Percentiles rank a stretch among this genome's conserved stretches.
Conservation (phyloP, 2,329 filamentous ascomycete species). For the Cordyceps farinosa region DNA sequence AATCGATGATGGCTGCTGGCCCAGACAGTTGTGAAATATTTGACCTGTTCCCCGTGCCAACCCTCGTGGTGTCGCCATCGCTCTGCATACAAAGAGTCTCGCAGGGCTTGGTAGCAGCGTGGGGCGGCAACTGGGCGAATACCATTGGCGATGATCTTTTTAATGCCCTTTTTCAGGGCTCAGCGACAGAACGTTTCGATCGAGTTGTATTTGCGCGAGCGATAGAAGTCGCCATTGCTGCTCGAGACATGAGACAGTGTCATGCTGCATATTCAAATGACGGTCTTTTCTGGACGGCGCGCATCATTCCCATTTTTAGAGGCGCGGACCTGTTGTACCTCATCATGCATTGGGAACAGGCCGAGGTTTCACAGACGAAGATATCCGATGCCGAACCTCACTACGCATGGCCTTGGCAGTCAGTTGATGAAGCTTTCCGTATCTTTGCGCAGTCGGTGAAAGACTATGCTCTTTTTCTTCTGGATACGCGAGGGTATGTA, state of each 20-base stretch:
- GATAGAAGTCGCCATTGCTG: conserved; percentile 29
- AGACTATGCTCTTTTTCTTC: conserved; percentile 61
- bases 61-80: conserved; percentile 29
- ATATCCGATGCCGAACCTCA: conserved; percentile 22
- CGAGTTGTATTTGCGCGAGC: conserved; percentile 25
- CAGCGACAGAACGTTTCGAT: conserved; percentile 26
- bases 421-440: conserved; percentile 54
- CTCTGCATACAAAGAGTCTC: conserved; percentile 31
- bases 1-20: not conserved
- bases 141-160: conserved; percentile 30
- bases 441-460: conserved; percentile 59
- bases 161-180: conserved; percentile 26
- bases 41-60: conserved; percentile 30
- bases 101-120: conserved; percentile 27
- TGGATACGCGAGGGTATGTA: conserved; percentile 53
- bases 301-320: conserved; percentile 32
- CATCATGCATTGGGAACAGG: conserved; percentile 32
- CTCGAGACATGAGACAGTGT: conserved; percentile 26
- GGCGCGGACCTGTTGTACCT: conserved; percentile 29
- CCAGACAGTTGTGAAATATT: conserved; percentile 25
- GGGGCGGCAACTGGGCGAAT: conserved; percentile 25
- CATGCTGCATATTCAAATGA: conserved; percentile 21
- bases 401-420: conserved; percentile 25
- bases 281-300: conserved; percentile 28
- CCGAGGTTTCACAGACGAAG: conserved; percentile 14